phyloP scores from a whole-genome alignment of 2,329 filamentous ascomycete genomes.

The Cordyceps pruinosa region DNA sequence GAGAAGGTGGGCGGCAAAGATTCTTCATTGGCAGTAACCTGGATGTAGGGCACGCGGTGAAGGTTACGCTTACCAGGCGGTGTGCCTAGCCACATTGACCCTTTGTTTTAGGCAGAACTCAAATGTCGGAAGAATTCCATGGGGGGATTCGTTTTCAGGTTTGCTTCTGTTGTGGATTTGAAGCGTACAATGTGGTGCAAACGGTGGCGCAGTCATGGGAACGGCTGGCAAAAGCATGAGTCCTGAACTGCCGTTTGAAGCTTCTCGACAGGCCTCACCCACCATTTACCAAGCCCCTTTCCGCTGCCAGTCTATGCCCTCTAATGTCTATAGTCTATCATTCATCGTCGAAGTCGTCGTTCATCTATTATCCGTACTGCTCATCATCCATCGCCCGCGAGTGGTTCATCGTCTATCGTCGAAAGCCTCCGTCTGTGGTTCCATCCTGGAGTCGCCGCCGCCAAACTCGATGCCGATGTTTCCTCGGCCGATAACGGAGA shows the following conservation, averaged over 20 bases:
- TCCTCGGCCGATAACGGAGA: conserved; percentile 13
- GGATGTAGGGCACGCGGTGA: neutral
- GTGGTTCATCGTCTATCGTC: too few relatives aligned
- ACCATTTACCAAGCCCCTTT: neutral
- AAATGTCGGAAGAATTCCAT: neutral
- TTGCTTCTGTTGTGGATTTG: neutral
- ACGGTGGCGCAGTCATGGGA: neutral
- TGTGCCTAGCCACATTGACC: neutral
- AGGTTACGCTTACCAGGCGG: neutral
- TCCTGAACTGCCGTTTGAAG: neutral
- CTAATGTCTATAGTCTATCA: neutral
- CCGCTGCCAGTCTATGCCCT: neutral
- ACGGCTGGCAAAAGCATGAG: neutral
- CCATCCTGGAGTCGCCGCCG: too few relatives aligned
- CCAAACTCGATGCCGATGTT: neutral
- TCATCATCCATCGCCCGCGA: neutral
- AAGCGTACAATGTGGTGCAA: neutral
- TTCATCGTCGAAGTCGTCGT: neutral
- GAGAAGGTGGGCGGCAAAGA: neutral
- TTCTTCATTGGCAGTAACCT: neutral
- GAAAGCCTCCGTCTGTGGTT: too few relatives aligned
- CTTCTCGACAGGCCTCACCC: neutral
- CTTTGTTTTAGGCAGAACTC: neutral
- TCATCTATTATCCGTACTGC: neutral
- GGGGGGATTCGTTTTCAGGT: neutral